These are phyloP conservation scores for Diaporthe sp. DNA, from an alignment of 2,329 filamentous ascomycete species.

Conservation along the genomic window DNA sequence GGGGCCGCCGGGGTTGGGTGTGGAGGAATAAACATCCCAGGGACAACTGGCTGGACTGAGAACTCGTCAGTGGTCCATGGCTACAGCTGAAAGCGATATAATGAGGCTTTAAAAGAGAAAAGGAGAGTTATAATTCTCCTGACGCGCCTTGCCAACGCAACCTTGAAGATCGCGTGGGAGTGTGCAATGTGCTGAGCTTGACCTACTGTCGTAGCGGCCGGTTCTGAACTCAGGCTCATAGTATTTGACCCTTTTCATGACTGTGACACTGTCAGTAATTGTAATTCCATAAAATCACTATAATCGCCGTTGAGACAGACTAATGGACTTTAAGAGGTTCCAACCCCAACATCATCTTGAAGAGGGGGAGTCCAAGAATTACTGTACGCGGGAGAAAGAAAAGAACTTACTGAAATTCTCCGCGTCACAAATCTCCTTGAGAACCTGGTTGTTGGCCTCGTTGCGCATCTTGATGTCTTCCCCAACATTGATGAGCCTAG, in stretches of 20 bases:
- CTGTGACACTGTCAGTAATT: background rate
- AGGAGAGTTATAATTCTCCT: background rate
- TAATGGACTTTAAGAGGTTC: background rate
- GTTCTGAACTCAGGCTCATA: background rate
- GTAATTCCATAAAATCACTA: background rate
- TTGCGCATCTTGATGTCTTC: constrained; percentile 29
- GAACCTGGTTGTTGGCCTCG: constrained; percentile 6
- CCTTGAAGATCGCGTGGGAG: background rate
- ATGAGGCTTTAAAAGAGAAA: background rate
- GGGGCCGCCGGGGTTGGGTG: constrained; percentile 6
- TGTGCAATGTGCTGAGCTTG: background rate
- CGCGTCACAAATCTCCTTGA: constrained; percentile 20
- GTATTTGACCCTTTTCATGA: constrained; percentile 9
- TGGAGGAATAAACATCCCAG: constrained; percentile 3
- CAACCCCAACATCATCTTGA: too few species aligned
- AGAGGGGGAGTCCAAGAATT: background rate
- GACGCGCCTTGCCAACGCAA: background rate
- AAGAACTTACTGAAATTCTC: constrained; percentile 14
- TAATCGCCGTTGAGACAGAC: background rate
- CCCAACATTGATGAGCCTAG: background rate
- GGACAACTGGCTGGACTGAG: constrained; percentile 12
- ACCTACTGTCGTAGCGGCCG: background rate
- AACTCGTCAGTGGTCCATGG: background rate
- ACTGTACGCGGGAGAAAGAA: too few species aligned
- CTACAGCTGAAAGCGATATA: background rate